phyloP scores from a whole-genome alignment of 148 eudicot species.

The Cornus controversa region DNA sequence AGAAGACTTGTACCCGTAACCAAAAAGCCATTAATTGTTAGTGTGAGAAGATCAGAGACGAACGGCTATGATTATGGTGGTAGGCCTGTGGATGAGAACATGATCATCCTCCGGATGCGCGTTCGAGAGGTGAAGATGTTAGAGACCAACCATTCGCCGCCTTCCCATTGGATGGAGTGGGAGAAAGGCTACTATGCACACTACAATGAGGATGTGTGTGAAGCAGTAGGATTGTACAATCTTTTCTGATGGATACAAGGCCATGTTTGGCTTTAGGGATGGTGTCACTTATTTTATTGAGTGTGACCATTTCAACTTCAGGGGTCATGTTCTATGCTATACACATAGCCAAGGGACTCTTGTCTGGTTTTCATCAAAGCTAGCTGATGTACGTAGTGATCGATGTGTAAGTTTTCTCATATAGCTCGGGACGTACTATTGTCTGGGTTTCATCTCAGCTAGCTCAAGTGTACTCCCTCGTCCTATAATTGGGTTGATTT shows the following conservation, averaged over 20 bases:
- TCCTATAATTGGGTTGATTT: too few species aligned
- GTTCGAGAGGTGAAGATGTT: conserved; percentile 17
- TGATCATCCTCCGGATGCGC: conserved; percentile 19
- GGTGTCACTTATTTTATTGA: conserved; percentile 12
- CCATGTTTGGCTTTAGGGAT: conserved; percentile 30
- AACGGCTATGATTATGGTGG: neutral
- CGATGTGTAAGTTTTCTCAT: too few species aligned
- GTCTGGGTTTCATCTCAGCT: too few species aligned
- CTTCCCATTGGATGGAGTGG: conserved; percentile 27
- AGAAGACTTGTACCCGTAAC: too few species aligned
- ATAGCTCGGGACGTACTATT: too few species aligned
- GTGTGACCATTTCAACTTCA: conserved; percentile 21
- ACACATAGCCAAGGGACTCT: conserved; percentile 11
- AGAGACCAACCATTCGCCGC: neutral
- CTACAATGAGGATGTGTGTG: conserved; percentile 26
- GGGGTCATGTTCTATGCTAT: conserved; percentile 2
- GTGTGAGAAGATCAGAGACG: neutral
- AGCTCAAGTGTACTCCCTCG: too few species aligned
- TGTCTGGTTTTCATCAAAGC: neutral
- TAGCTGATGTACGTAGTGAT: too few species aligned
- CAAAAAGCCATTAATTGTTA: too few species aligned
- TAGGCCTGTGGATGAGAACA: conserved; percentile 21
- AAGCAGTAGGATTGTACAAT: conserved; percentile 18
- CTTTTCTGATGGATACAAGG: conserved; percentile 28
- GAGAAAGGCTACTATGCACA: conserved; percentile 19